Evolutionary conservation across 495 filamentous ascomycete genomes (phyloP).

Genomic region (Neurospora discreta): DNA sequence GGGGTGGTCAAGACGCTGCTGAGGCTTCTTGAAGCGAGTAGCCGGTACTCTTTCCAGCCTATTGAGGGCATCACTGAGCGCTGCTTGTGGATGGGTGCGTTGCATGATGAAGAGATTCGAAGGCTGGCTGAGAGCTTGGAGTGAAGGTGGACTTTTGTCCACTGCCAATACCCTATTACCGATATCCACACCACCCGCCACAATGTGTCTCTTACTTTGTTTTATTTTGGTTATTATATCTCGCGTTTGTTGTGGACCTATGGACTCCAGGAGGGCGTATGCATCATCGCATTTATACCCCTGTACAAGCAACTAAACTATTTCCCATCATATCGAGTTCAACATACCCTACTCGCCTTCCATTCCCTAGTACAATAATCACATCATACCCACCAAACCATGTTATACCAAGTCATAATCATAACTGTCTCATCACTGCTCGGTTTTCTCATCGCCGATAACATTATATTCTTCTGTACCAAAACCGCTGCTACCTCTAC

Average conservation of each 20-base stretch:
- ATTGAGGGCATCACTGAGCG: conserved; percentile 79
- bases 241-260: not conserved
- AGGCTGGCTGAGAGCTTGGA: conserved; percentile 31
- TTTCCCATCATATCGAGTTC: not conserved
- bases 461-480: not conserved
- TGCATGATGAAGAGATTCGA: conserved; percentile 74
- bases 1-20: conserved; percentile 89
- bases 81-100: conserved; percentile 88
- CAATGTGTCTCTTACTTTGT: not conserved
- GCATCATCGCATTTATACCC: not conserved
- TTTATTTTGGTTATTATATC: not conserved
- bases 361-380: not conserved
- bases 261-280: not conserved
- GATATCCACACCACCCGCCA: not conserved
- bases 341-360: not conserved
- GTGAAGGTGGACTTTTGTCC: conserved; percentile 8
- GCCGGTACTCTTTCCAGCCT: conserved; percentile 73
- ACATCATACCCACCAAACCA: not conserved
- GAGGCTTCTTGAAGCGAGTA: conserved; percentile 82
- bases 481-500: not conserved
- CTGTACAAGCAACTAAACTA: not conserved
- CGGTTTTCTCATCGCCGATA: not conserved
- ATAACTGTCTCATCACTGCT: not conserved
- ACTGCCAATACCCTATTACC: not conserved
- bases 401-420: not conserved